Evolutionary conservation across 2,329 filamentous ascomycete species (phyloP).

Genomic region (Ophiostoma sp.): DNA sequence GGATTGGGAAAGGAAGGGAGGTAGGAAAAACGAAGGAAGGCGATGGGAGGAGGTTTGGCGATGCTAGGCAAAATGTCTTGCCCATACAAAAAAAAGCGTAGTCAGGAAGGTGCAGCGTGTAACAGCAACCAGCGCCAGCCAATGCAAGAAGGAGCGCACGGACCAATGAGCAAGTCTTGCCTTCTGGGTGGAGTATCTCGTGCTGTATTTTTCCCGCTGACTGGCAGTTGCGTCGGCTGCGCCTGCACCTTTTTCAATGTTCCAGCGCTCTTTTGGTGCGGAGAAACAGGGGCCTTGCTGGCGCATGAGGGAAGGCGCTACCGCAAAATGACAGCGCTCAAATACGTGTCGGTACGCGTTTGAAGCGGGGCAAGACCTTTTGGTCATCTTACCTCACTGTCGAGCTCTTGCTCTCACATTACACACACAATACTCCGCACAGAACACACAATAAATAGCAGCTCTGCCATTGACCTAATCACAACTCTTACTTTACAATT

Average conservation of each 20-base stretch:
- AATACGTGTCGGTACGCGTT: slow-evolving; percentile 7
- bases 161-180: slow-evolving; percentile 11
- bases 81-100: slow-evolving; percentile 14
- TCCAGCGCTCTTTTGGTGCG: slow-evolving; percentile 10
- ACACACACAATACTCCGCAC: not conserved
- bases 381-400: not conserved
- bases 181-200: not conserved
- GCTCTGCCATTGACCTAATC: not conserved
- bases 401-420: not conserved
- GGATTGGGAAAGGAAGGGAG: not conserved
- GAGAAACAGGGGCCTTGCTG: slow-evolving; percentile 9
- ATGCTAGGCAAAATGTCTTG: slow-evolving; percentile 4
- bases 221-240: not conserved
- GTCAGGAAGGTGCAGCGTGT: not conserved
- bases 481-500: not conserved
- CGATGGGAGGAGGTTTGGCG: slow-evolving; percentile 5
- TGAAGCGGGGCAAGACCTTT: slow-evolving; percentile 1
- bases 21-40: not conserved
- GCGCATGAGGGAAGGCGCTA: slow-evolving; percentile 12
- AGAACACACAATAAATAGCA: not conserved
- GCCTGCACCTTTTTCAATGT: not conserved
- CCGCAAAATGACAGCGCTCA: not conserved
- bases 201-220: not conserved
- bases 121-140: not conserved
- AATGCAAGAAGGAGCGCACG: slow-evolving; percentile 20